phyloP scores from a whole-genome alignment of 495 filamentous ascomycete genomes.

The Xylaria bambusicola region DNA sequence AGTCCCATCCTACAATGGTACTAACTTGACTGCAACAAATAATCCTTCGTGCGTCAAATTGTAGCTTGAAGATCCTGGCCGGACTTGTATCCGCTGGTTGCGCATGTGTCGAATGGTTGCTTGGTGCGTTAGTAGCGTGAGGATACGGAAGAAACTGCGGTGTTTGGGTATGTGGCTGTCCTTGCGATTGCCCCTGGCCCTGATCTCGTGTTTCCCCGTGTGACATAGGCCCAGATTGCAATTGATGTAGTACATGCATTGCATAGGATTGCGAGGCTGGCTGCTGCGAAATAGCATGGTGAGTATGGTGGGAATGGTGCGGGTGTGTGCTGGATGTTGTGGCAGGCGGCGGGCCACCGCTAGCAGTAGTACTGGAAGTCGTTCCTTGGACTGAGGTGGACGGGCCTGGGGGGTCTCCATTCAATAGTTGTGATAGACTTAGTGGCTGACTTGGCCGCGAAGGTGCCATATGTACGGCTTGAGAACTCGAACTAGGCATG shows the following conservation, averaged over 20 bases:
- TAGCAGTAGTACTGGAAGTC: background rate
- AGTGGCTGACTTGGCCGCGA: constrained; percentile 17
- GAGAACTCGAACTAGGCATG: constrained; percentile 12
- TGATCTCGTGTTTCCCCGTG: constrained; percentile 6
- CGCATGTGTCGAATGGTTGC: constrained; percentile 29
- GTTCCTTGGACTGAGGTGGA: background rate
- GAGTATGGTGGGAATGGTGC: constrained; percentile 2
- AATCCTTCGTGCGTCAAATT: constrained; percentile 92
- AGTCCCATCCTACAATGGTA: constrained; percentile 96
- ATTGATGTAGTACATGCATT: constrained; percentile 2
- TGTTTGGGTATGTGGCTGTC: constrained; percentile 9
- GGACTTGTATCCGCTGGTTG: constrained; percentile 49
- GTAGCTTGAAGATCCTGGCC: constrained; percentile 91
- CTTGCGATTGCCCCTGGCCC: constrained; percentile 18
- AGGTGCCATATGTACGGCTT: constrained; percentile 2
- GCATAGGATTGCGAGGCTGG: background rate
- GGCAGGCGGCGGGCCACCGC: background rate
- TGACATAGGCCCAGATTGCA: constrained; percentile 9
- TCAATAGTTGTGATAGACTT: constrained; percentile 18
- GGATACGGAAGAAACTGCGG: constrained; percentile 25
- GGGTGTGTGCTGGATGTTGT: background rate
- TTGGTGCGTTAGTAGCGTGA: constrained; percentile 8
- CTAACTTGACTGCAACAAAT: constrained; percentile 91
- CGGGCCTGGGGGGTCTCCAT: constrained; percentile 6
- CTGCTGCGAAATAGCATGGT: constrained; percentile 4